Evolutionary conservation across 345 rosid genomes (phyloP).

Genomic region (Dipteronia dyeriana): DNA sequence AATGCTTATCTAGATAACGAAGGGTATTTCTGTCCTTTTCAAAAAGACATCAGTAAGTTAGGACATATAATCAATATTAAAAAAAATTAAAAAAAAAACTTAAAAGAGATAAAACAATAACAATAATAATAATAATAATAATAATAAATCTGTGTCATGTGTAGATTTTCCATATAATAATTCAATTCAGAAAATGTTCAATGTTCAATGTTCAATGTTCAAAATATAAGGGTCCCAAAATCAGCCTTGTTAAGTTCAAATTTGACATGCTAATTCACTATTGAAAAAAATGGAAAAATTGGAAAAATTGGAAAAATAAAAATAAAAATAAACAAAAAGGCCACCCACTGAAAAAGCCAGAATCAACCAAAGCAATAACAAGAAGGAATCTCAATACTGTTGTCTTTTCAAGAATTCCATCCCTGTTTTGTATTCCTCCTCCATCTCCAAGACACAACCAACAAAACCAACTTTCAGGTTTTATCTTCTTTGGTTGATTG

Average conservation of each 20-base stretch:
- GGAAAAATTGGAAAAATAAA: background rate
- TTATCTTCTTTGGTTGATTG: background rate
- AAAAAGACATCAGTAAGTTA: background rate
- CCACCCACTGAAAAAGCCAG: constrained; percentile 21
- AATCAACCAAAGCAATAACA: constrained; percentile 9
- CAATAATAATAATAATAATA: no score
- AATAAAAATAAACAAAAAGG: constrained; percentile 27
- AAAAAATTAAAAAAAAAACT: no score
- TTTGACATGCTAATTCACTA: no score
- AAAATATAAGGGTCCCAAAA: no score
- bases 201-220: no score
- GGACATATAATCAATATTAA: constrained; percentile 14
- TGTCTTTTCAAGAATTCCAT: constrained; percentile 13
- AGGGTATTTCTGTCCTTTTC: constrained; percentile 16
- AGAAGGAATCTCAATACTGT: constrained; percentile 22
- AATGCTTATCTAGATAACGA: background rate
- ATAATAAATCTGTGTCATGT: no score
- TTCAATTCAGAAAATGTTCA: no score
- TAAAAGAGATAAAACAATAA: no score
- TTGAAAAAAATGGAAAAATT: no score
- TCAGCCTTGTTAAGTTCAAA: no score
- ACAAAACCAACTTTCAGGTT: constrained; percentile 20
- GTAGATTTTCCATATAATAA: no score
- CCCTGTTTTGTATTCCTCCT: background rate
- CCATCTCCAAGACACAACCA: constrained; percentile 7